Conservation (phyloP, 2,329 filamentous ascomycete species). For the Phialocephala sp. region DNA sequence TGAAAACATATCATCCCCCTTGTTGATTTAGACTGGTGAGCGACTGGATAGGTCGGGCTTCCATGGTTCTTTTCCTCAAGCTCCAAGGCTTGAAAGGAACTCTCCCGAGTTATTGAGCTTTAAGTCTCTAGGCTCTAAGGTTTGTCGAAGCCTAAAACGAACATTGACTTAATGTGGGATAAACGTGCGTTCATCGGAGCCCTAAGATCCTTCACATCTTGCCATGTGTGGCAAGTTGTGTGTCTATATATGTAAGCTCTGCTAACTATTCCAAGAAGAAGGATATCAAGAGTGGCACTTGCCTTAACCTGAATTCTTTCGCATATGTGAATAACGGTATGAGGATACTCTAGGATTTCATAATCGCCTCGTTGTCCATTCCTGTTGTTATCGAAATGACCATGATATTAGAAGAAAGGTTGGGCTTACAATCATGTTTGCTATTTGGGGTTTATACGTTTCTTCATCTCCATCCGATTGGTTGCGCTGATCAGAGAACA, state of each 20-base stretch:
- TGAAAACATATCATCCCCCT: background rate
- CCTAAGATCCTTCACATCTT: too few species aligned
- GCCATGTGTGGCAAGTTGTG: too few species aligned
- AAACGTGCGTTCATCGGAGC: too few species aligned
- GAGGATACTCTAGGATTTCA: slow-evolving; percentile 71
- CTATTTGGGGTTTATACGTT: slow-evolving; percentile 68
- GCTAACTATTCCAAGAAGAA: slow-evolving; percentile 31
- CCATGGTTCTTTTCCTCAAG: background rate
- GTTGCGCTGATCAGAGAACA: background rate
- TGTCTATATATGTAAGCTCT: too few species aligned
- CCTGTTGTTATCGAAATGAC: slow-evolving; percentile 67
- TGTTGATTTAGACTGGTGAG: too few species aligned
- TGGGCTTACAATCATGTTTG: slow-evolving; percentile 69
- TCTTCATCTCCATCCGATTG: slow-evolving; percentile 25
- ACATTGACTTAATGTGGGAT: too few species aligned
- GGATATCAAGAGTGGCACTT: slow-evolving; percentile 44
- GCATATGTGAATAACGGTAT: slow-evolving; percentile 70
- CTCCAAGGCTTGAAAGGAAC: too few species aligned
- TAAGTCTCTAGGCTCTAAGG: too few species aligned
- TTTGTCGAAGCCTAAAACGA: too few species aligned
- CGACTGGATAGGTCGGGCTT: background rate
- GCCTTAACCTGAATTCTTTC: slow-evolving; percentile 66
- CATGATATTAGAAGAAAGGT: slow-evolving; percentile 67
- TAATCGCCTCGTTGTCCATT: slow-evolving; percentile 68
- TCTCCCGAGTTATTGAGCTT: too few species aligned